These are phyloP conservation scores for Candida argentea DNA, from an alignment of 805 yeast species.

Conservation along the genomic window DNA sequence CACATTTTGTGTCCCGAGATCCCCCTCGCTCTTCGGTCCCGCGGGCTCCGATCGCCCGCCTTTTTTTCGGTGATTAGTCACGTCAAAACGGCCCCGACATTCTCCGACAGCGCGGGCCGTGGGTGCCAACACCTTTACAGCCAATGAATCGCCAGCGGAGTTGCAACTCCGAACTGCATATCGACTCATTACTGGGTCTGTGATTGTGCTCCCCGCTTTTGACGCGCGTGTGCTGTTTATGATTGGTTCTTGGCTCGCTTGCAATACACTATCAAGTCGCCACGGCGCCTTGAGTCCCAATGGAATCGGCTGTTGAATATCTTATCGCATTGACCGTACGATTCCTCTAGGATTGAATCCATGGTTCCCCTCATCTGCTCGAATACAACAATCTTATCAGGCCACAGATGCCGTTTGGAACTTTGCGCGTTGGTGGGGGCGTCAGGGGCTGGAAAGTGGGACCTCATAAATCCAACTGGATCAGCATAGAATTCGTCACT, in stretches of 20 bases:
- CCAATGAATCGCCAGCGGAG: no score
- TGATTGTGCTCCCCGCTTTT: no score
- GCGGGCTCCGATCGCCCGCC: no score
- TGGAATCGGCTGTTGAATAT: conserved; percentile 75
- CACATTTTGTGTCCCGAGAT: no score
- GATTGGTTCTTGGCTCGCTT: conserved; percentile 1
- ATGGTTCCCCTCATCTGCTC: conserved; percentile 46
- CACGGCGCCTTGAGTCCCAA: conserved; percentile 75
- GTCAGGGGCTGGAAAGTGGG: conserved; percentile 35
- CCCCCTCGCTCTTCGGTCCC: no score
- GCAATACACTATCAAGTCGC: conserved; percentile 64
- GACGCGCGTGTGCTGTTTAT: no score
- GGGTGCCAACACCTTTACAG: no score
- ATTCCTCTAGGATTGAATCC: conserved; percentile 26
- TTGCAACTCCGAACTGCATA: no score
- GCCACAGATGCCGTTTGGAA: conserved; percentile 37
- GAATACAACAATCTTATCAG: conserved; percentile 63
- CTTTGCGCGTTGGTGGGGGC: conserved; percentile 15
- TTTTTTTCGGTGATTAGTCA: no score
- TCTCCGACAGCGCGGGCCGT: no score
- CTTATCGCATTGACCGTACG: conserved; percentile 38
- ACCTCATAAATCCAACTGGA: conserved; percentile 46
- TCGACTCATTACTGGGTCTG: no score
- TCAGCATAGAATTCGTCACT: conserved; percentile 74
- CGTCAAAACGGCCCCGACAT: no score